Conservation (phyloP, 768 basidiomycete species). For the Pleurotus cornucopiae region DNA sequence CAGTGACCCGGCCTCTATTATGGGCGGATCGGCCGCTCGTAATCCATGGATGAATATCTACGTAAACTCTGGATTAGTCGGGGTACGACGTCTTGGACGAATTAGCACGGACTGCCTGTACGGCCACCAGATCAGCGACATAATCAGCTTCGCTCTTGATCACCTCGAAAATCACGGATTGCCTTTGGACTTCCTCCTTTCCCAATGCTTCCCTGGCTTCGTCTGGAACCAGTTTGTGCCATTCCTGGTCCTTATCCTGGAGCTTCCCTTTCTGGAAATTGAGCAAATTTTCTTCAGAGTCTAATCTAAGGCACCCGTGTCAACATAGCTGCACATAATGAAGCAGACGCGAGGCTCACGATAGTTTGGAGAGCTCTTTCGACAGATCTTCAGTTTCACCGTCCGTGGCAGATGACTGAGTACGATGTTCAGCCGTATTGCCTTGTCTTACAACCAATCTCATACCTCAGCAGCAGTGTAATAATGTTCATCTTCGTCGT, state of each 20-base stretch:
- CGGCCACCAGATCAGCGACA: constrained; percentile 70
- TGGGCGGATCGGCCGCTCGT: constrained; percentile 53
- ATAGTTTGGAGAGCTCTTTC: constrained; percentile 29
- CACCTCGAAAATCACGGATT: constrained; percentile 85
- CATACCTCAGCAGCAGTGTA: constrained; percentile 31
- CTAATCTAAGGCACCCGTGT: constrained; percentile 36
- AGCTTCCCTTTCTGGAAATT: constrained; percentile 68
- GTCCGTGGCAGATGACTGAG: constrained; percentile 21
- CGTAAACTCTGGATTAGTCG: neutral
- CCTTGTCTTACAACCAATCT: neutral
- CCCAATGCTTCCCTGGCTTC: constrained; percentile 68
- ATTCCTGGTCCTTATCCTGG: constrained; percentile 69
- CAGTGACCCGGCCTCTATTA: constrained; percentile 53
- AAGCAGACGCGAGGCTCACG: constrained; percentile 27
- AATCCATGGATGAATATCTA: constrained; percentile 77
- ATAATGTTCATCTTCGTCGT: constrained; percentile 26
- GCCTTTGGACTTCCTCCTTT: constrained; percentile 76
- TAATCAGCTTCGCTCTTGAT: constrained; percentile 90
- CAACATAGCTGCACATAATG: neutral
- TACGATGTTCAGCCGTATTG: too few species aligned
- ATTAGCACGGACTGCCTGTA: constrained; percentile 51
- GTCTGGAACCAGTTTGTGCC: constrained; percentile 76
- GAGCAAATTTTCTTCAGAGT: constrained; percentile 58
- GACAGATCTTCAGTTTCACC: constrained; percentile 24
- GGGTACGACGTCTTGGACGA: neutral